Base-by-base conservation (phyloP, 2,329 filamentous ascomycete genomes). In the Fusarium pininemorale region DNA sequence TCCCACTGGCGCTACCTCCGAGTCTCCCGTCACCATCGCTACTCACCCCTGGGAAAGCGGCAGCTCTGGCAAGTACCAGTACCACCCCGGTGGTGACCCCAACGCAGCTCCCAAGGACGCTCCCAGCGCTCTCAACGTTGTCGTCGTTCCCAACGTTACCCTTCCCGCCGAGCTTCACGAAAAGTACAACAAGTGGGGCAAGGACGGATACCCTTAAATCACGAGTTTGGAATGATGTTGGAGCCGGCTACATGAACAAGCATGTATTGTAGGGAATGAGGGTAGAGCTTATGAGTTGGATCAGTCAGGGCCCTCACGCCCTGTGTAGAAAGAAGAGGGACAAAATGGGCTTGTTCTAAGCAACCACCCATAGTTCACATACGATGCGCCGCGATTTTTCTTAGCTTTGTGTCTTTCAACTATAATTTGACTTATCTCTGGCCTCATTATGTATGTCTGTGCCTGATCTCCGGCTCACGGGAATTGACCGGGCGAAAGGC, bases 141-240 rank as follows among this genome's bases (percentile, higher is more conserved):
- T 98, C 79, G 92, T 99, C 82, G 89, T 99, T 63, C 96, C 96
- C 80, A 93, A 97, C 81, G 95, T 99, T 81, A 96, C 92, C 81
- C 88, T 98, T 78, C 95, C 96, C 81, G 95, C 93, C 94, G 89
- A 92, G 80, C 90, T 98, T 75, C 96, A 99, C 87, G 96, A 99
- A 79, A 93, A 93, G 87, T 98, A 93, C 91, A 99, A 99, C 93
- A 99, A 99, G 90, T 98, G 94, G 91, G 96, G 96, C 85, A 98
- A 98, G 91, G 96, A 98, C 78, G 95, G 94, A 78, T 98, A 93
- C 86, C 84, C 84, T 77, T 94, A 87, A 82, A 68, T 37, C 56
- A 53, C 65, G 45, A 69, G 32, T 42, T 30, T 41, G 37, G 65
- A 35, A 60, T 44, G 41, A 38, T 60, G 39, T 59, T 61, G 61